Base-by-base conservation (phyloP, 208 protist species). In the Crithidia expoeki region DNA sequence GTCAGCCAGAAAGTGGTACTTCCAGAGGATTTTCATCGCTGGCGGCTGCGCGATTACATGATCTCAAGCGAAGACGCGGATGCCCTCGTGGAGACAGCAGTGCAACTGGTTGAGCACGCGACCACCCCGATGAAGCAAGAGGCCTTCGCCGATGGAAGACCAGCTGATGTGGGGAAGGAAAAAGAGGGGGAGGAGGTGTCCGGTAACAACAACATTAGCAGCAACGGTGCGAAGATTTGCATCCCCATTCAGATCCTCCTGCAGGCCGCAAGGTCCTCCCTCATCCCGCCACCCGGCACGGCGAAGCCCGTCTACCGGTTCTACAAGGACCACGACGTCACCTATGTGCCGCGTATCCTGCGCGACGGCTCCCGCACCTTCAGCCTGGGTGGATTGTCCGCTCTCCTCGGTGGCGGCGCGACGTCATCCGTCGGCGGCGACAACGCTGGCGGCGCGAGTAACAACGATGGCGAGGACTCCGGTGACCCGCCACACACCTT, bases 301-400 rank as follows among this genome's bases (percentile, higher is more conserved):
- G 25, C 4, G 10, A 81, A 81, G 68, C 69, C 88, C 38, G 17
- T 80, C 30, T 88, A 88, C 58, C 75, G 61, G 16, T 92, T 94
- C 68, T 89, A 89, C 57, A 42, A 74, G 53, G 84, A 94, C 53
- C 78, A 77, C 68, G 89, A 88, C 50, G 86, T 74, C 38, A 76
- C 83, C 30, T 94, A 90, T 74, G 83, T 94, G 47, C 86, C 89
- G 4, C 69, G 81, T 0, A 80, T 83, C 33, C 72, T 94, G 62
- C 85, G 89, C 32, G 80, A 85, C 50, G 89, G 89, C 28, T 92
- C 86, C 12, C 83, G 89, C 4, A 77, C 86, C 42, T 78, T 94
- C 68, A 86, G 79, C 67, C 69, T 94, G 32, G 74, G 77, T 14
- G 80, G 81, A 36, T 66, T 74, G 61, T 70, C 79, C 19, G 30